A percentile compares a stretch with the other conserved stretches of the same genome.
Conservation (phyloP, 2,329 filamentous ascomycete species). For the Rhinocladiella similis region DNA sequence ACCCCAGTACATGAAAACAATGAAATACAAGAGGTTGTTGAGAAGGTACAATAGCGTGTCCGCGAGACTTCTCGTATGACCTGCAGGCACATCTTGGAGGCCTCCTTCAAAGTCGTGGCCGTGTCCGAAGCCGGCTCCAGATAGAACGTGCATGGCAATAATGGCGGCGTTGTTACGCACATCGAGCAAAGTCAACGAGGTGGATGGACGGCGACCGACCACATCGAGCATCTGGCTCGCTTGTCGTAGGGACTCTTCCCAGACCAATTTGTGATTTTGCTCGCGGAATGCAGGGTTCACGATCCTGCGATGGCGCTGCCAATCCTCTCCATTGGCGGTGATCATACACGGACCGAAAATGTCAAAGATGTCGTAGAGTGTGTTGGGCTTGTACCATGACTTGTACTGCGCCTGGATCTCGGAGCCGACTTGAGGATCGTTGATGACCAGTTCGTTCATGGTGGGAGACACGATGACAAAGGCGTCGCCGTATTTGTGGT, state of each 20-base stretch:
- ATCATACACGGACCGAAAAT: constrained; percentile 17
- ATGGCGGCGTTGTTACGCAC: constrained; percentile 36
- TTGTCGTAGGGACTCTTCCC: constrained; percentile 38
- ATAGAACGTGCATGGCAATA: constrained; percentile 40
- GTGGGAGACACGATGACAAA: constrained; percentile 18
- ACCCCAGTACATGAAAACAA: constrained; percentile 15
- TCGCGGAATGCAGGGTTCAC: constrained; percentile 48
- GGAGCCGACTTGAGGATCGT: constrained; percentile 8
- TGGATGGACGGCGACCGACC: not conserved
- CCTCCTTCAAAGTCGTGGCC: constrained; percentile 18
- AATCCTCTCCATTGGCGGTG: constrained; percentile 32
- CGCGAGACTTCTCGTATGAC: constrained; percentile 30
- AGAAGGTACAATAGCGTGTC: constrained; percentile 27
- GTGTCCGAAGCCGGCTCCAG: constrained; percentile 39
- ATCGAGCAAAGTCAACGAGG: constrained; percentile 4
- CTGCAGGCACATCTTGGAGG: constrained; percentile 11
- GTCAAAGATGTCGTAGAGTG: constrained; percentile 22
- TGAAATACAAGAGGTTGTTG: constrained; percentile 13
- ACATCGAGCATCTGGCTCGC: constrained; percentile 33
- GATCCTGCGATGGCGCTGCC: constrained; percentile 47
- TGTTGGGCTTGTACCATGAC: constrained; percentile 17
- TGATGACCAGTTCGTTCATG: constrained; percentile 19
- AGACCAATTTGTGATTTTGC: constrained; percentile 42
- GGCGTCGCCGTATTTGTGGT: constrained; percentile 12
- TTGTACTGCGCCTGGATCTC: constrained; percentile 20